Percentiles rank a stretch among this genome's conserved stretches.
Evolutionary conservation across 768 basidiomycete species (phyloP).

Genomic region (Paxillus ammoniavirescens): DNA sequence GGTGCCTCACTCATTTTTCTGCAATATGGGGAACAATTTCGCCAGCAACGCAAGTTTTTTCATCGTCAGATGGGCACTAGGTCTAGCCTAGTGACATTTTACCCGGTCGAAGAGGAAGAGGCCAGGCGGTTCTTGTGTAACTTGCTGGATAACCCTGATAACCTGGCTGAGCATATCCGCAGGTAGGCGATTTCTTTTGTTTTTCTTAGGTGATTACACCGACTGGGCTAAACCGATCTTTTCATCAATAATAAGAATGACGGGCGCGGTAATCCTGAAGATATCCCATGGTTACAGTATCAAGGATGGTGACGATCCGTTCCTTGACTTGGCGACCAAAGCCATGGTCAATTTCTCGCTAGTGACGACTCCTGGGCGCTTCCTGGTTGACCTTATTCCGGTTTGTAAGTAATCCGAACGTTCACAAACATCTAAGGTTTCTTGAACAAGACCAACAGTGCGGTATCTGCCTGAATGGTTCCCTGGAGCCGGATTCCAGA

Average conservation of each 20-base stretch:
- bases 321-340: slow-evolving; percentile 27
- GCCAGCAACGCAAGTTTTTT: slow-evolving; percentile 8
- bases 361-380: slow-evolving; percentile 6
- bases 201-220: background rate
- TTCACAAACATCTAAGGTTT: too few species aligned
- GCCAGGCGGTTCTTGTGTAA: slow-evolving; percentile 2
- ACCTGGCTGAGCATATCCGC: slow-evolving; percentile 3
- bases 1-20: background rate
- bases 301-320: slow-evolving; percentile 29
- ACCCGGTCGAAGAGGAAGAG: slow-evolving; percentile 3
- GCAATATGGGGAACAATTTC: slow-evolving; percentile 7
- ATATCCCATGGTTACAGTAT: slow-evolving; percentile 38
- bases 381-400: slow-evolving; percentile 8
- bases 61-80: slow-evolving; percentile 8
- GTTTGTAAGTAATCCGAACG: slow-evolving; percentile 2
- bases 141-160: slow-evolving; percentile 1
- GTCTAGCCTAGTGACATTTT: slow-evolving; percentile 1
- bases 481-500: slow-evolving; percentile 19
- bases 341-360: slow-evolving; percentile 15
- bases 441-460: slow-evolving; percentile 1
- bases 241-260: slow-evolving; percentile 23
- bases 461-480: slow-evolving; percentile 20
- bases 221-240: background rate
- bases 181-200: background rate
- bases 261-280: slow-evolving; percentile 33